Evolutionary conservation across 129 eudicot species (phyloP).

Genomic region (Dittrichia graveolens): DNA sequence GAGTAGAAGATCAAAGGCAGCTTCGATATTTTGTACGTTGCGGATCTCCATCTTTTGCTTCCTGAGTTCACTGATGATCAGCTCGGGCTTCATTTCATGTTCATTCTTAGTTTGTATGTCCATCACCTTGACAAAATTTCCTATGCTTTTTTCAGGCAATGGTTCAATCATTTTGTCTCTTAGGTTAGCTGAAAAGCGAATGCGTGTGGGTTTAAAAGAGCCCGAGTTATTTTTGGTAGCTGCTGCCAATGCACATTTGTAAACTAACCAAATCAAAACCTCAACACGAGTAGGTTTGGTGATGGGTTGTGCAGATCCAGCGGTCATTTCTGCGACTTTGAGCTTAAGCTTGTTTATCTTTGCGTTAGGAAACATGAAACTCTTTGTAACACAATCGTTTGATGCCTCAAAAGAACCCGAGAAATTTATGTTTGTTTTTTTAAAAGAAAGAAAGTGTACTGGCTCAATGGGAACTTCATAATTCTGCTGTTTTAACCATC

Average conservation of each 20-base stretch:
- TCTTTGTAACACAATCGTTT: neutral
- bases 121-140: neutral
- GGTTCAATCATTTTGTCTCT: neutral
- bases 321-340: neutral
- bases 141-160: neutral
- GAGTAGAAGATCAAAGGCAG: neutral
- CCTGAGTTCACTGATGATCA: neutral
- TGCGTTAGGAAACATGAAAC: neutral
- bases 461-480: neutral
- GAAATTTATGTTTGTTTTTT: neutral
- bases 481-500: neutral
- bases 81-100: neutral
- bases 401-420: too few species aligned
- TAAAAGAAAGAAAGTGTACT: neutral
- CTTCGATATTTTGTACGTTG: neutral
- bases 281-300: neutral
- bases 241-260: neutral
- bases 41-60: neutral
- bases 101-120: neutral
- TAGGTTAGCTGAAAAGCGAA: neutral
- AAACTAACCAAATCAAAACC: neutral
- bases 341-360: neutral
- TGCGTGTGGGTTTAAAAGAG: neutral
- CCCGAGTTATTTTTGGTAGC: neutral
- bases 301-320: neutral